Evolutionary conservation across 2,329 filamentous ascomycete genomes (phyloP).

Genomic region (Chaetomium globosum): DNA sequence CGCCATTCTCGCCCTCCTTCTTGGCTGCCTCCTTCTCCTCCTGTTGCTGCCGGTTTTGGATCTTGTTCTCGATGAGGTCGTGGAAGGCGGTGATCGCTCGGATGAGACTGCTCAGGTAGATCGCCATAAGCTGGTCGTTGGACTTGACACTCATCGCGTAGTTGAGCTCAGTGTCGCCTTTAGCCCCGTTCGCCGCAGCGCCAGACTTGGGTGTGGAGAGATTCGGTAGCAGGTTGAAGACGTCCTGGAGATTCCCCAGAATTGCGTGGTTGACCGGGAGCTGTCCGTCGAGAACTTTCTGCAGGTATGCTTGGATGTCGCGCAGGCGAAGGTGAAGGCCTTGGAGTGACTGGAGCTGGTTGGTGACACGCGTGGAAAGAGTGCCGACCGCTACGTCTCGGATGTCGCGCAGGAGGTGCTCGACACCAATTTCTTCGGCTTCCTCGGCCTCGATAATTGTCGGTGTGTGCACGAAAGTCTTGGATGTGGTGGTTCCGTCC

Average conservation of each 20-base stretch:
- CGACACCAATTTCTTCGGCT: constrained; percentile 97
- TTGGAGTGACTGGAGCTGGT: constrained; percentile 95
- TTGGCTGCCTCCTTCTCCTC: constrained; percentile 89
- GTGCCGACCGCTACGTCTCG: constrained; percentile 97
- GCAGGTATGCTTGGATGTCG: constrained; percentile 92
- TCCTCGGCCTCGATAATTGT: constrained; percentile 99
- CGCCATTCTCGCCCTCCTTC: constrained; percentile 66
- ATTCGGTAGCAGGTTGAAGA: constrained; percentile 98
- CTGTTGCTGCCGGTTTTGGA: constrained; percentile 95
- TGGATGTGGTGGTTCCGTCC: constrained; percentile 95
- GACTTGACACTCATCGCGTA: constrained; percentile 98
- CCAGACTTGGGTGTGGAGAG: constrained; percentile 76
- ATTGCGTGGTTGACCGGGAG: constrained; percentile 97
- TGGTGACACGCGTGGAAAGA: constrained; percentile 93
- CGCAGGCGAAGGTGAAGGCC: constrained; percentile 91
- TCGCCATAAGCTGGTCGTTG: constrained; percentile 97
- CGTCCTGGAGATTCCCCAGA: constrained; percentile 95
- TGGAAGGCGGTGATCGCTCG: constrained; percentile 98
- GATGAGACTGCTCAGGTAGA: constrained; percentile 96
- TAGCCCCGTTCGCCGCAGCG: constrained; percentile 58
- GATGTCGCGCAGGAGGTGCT: constrained; percentile 96
- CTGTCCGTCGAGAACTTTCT: constrained; percentile 91
- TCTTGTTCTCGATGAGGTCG: constrained; percentile 99
- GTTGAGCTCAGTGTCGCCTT: constrained; percentile 81
- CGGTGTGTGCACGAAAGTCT: constrained; percentile 97